phyloP scores from a whole-genome alignment of 768 basidiomycete species.

The Pisolithus microcarpus region DNA sequence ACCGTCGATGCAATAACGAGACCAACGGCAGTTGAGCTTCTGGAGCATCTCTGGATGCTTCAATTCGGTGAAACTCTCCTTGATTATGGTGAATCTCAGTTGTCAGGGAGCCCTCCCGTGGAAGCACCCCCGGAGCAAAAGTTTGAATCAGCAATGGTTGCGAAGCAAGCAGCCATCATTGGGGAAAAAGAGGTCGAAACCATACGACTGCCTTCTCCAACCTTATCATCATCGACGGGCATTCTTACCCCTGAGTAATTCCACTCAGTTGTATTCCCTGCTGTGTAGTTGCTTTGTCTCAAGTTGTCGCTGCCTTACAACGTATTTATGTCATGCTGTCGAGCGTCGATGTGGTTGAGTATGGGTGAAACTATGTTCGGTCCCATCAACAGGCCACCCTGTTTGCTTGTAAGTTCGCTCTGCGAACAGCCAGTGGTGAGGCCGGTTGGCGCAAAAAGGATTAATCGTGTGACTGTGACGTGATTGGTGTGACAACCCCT shows the following conservation, averaged over 20 bases:
- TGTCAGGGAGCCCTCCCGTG: slow-evolving; percentile 40
- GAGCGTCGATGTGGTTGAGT: too few relatives aligned
- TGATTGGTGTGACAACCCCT: too few relatives aligned
- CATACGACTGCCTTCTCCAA: slow-evolving; percentile 46
- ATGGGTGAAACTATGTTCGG: too few relatives aligned
- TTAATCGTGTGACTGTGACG: too few relatives aligned
- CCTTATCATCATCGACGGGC: slow-evolving; percentile 38
- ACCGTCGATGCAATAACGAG: slow-evolving; percentile 79
- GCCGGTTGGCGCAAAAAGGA: too few relatives aligned
- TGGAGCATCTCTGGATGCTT: slow-evolving; percentile 86
- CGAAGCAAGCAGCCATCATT: slow-evolving; percentile 48
- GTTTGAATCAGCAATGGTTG: slow-evolving; percentile 44
- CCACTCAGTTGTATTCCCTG: neutral
- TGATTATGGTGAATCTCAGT: slow-evolving; percentile 60
- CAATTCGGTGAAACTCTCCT: slow-evolving; percentile 67
- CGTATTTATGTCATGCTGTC: too few relatives aligned
- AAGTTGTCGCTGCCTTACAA: too few relatives aligned
- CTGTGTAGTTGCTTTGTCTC: too few relatives aligned
- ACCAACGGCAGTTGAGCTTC: slow-evolving; percentile 78
- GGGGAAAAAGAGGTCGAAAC: slow-evolving; percentile 57
- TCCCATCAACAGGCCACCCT: too few relatives aligned
- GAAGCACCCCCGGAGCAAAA: slow-evolving; percentile 42
- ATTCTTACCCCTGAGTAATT: slow-evolving; percentile 25
- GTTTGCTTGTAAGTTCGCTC: too few relatives aligned
- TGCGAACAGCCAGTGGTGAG: too few relatives aligned